phyloP scores from a whole-genome alignment of 805 yeast genomes.

The Sugiyamaella lignohabitans region DNA sequence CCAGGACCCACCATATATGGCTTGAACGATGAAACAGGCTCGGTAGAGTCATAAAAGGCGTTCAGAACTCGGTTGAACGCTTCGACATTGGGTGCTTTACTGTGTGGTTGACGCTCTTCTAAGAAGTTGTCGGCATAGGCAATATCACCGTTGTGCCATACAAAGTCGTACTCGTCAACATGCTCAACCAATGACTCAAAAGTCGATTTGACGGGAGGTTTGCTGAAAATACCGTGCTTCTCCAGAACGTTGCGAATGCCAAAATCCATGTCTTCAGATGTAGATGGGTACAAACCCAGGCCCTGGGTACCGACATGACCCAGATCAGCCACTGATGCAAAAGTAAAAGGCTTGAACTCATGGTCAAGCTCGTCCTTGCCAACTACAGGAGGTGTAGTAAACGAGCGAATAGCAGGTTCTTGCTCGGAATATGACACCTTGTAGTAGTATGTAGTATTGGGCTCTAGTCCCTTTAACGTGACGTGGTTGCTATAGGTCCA shows the following conservation, averaged over 20 bases:
- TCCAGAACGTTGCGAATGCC: constrained; percentile 5
- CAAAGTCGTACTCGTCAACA: constrained; percentile 21
- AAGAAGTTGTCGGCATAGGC: constrained; percentile 32
- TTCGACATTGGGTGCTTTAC: constrained; percentile 12
- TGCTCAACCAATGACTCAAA: constrained; percentile 18
- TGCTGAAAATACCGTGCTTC: constrained; percentile 6
- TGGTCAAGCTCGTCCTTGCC: constrained; percentile 5
- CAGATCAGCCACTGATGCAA: constrained; percentile 18
- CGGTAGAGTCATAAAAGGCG: constrained; percentile 21
- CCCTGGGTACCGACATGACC: constrained; percentile 14
- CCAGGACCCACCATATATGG: constrained; percentile 27
- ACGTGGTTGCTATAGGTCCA: constrained; percentile 26
- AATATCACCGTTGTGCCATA: constrained; percentile 29
- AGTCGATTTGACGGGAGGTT: constrained; percentile 11
- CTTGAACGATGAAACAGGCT: constrained; percentile 17
- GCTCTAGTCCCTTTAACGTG: constrained; percentile 21
- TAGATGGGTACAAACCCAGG: constrained; percentile 2
- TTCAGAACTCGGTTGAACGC: constrained; percentile 22
- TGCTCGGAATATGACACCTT: constrained; percentile 18
- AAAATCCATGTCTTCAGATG: constrained; percentile 7
- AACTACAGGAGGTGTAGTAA: constrained; percentile 17
- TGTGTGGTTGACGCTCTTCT: constrained; percentile 11
- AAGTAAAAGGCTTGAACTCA: constrained; percentile 7
- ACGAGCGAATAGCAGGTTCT: constrained; percentile 10
- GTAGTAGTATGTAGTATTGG: constrained; percentile 28